Conservation (phyloP, 2,329 filamentous ascomycete species). For the Dothideomycetes sp. region DNA sequence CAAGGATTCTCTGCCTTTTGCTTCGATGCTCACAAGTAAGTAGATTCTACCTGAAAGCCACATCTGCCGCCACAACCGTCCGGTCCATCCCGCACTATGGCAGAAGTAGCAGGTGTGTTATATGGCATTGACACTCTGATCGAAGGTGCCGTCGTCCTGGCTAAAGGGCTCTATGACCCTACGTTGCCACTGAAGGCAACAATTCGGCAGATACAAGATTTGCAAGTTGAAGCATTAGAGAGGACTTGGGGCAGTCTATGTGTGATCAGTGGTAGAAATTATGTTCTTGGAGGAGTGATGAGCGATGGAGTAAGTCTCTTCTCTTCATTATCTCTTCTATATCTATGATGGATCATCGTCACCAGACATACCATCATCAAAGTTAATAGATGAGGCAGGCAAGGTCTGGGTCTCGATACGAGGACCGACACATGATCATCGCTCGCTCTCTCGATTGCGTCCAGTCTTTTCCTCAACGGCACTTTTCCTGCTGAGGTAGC, state of each 20-base stretch:
- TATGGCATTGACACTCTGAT: slow-evolving; percentile 24
- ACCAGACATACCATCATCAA: background rate
- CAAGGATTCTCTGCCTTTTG: too few relatives aligned
- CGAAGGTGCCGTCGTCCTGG: slow-evolving; percentile 32
- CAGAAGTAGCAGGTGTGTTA: slow-evolving; percentile 26
- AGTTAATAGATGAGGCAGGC: slow-evolving; percentile 20
- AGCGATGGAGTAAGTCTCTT: too few relatives aligned
- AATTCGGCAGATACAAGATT: slow-evolving; percentile 35
- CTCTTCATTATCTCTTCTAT: too few relatives aligned
- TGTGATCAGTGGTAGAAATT: slow-evolving; percentile 41
- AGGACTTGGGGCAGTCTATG: slow-evolving; percentile 42
- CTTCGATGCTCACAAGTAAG: too few relatives aligned
- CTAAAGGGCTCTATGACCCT: slow-evolving; percentile 35
- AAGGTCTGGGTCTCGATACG: slow-evolving; percentile 33
- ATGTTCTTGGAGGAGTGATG: slow-evolving; percentile 48
- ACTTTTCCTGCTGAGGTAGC: too few relatives aligned
- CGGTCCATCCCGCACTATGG: too few relatives aligned
- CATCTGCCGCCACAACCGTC: too few relatives aligned
- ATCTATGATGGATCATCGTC: slow-evolving; percentile 4
- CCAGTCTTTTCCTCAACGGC: too few relatives aligned
- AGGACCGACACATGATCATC: slow-evolving; percentile 28
- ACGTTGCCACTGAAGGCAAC: slow-evolving; percentile 42
- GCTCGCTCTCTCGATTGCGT: slow-evolving; percentile 27
- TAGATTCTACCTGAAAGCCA: too few relatives aligned
- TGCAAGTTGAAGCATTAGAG: too few relatives aligned